Conservation (phyloP, 768 basidiomycete species). For the Kockovaella imperatae region DNA sequence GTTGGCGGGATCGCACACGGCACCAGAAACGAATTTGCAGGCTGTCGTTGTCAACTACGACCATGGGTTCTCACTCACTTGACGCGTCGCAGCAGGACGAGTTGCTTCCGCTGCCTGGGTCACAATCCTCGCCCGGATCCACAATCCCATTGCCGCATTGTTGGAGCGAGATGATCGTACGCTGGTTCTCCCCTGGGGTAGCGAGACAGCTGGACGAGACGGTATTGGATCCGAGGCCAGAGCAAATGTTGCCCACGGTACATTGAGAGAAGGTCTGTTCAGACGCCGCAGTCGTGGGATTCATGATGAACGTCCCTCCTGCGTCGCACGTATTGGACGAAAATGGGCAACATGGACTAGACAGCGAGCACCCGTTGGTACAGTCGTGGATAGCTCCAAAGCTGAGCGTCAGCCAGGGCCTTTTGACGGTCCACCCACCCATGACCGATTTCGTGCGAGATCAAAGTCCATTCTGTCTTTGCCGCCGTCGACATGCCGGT, state of each 20-base stretch:
- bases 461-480: slow-evolving; percentile 53
- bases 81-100: slow-evolving; percentile 63
- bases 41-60: slow-evolving; percentile 37
- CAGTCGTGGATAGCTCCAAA: slow-evolving; percentile 74
- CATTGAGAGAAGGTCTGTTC: slow-evolving; percentile 71
- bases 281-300: slow-evolving; percentile 56
- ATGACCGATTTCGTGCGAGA: slow-evolving; percentile 43
- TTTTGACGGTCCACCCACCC: slow-evolving; percentile 11
- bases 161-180: slow-evolving; percentile 27
- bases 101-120: slow-evolving; percentile 58
- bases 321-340: slow-evolving; percentile 57
- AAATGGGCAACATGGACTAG: slow-evolving; percentile 61
- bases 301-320: slow-evolving; percentile 70
- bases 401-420: slow-evolving; percentile 48
- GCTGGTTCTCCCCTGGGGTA: slow-evolving; percentile 53
- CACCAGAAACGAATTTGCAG: slow-evolving; percentile 54
- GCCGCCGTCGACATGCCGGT: slow-evolving; percentile 74
- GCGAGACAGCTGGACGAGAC: slow-evolving; percentile 64
- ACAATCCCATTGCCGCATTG: slow-evolving; percentile 44
- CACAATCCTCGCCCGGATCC: slow-evolving; percentile 69
- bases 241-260: slow-evolving; percentile 76
- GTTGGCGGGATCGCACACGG: slow-evolving; percentile 71
- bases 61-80: slow-evolving; percentile 39
- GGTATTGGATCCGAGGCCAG: slow-evolving; percentile 51
- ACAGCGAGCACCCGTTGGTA: slow-evolving; percentile 56